Base-by-base conservation (phyloP, 2,329 filamentous ascomycete genomes). In the Monilinia fructigena region DNA sequence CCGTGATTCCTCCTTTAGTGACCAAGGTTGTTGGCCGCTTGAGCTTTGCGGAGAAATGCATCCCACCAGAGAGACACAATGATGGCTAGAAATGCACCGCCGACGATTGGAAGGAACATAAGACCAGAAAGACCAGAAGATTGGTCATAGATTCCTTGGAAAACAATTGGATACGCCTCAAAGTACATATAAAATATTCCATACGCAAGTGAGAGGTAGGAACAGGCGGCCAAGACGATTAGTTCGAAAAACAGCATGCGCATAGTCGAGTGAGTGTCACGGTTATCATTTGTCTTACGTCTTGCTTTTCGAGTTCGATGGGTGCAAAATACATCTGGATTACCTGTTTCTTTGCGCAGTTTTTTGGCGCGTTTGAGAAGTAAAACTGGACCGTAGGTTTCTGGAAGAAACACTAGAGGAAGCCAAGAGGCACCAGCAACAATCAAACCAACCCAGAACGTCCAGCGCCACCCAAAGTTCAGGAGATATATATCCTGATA, bases 131-230 rank as follows among this genome's bases (percentile, higher is more conserved):
- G 74, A 42, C 86, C 86, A 2, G 83, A 76, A 66, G 80, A 83
- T 81, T 90, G 87, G 71, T 77, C 74, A 75, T 90, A 90, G 68
- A 83, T 78, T 23, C 80, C 80, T 16, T 81, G 79, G 74, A 88
- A 90, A 67, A 89, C 84, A 26, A 88, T 79, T 4, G 86, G 86
- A 75, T 89, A 89, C 20, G 83, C 84, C 73, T 89, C 85, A 72
- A 89, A 89, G 76, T 82, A 89, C 67, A 82, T 83, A 72, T 86
- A 86, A 78, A 86, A 86, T 71, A 86, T 86, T 55, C 80, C 84
- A 75, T 88, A 89, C 68, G 84, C 82, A 68, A 89, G 80, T 66
- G 81, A 81, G 10, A 83, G 84, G 76, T 89, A 89, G 42, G 87
- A 68, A 72, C 86, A 84, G 1, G 85, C 81, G 71, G 89, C 87